phyloP scores from a whole-genome alignment of 192 early-diverging fungal species.

The Diversispora eburnea region DNA sequence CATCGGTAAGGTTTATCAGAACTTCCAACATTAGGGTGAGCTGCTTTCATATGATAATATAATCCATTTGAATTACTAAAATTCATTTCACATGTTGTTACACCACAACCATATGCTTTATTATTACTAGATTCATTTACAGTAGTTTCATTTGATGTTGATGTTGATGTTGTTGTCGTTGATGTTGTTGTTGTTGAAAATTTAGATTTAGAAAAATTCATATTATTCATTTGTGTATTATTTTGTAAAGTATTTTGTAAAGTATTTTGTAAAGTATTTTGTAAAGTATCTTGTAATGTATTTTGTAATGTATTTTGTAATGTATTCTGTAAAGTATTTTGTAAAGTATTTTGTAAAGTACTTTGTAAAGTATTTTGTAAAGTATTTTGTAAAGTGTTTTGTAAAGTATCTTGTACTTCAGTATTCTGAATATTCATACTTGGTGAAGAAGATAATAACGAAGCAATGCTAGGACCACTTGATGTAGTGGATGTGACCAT shows the following conservation, averaged over 20 bases:
- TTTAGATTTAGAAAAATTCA: too few species aligned
- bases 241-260: too few species aligned
- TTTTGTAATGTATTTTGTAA: too few species aligned
- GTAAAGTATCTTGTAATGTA: too few species aligned
- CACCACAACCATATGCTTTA: constrained; percentile 39
- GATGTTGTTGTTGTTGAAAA: not conserved
- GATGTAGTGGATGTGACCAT: not conserved
- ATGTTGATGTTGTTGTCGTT: not conserved
- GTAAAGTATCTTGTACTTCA: too few species aligned
- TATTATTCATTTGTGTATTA: too few species aligned
- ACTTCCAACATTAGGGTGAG: constrained; percentile 29
- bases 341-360: too few species aligned
- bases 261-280: too few species aligned
- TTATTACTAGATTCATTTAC: not conserved
- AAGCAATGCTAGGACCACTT: constrained; percentile 10
- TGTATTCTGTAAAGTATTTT: too few species aligned
- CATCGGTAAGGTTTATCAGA: constrained; percentile 62
- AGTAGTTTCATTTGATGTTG: not conserved
- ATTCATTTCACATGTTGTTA: constrained; percentile 32
- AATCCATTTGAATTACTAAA: constrained; percentile 35
- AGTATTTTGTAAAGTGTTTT: not conserved
- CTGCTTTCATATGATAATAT: constrained; percentile 43
- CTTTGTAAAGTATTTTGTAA: too few species aligned
- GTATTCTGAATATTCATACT: not conserved
- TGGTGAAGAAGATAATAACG: constrained; percentile 10